Evolutionary conservation across 2,329 filamentous ascomycete genomes (phyloP).

Genomic region (Cladosporium sp.): DNA sequence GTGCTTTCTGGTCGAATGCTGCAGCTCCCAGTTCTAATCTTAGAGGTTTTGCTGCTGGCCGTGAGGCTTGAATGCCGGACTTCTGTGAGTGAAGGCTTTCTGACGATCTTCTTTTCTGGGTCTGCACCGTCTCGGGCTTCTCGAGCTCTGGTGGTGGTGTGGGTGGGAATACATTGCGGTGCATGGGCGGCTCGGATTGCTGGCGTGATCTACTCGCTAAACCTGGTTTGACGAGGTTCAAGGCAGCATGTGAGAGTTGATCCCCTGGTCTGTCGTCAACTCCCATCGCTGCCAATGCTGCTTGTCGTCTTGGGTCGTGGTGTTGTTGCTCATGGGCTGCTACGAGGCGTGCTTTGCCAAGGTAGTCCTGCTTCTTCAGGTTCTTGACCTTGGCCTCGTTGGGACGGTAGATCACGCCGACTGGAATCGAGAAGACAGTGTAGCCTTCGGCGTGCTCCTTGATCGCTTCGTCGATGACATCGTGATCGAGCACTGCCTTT

Average conservation of each 20-base stretch:
- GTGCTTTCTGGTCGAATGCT: slow-evolving; percentile 41
- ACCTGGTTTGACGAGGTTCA: slow-evolving; percentile 86
- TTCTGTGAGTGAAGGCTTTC: slow-evolving; percentile 43
- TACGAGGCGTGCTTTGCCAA: slow-evolving; percentile 91
- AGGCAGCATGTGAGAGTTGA: slow-evolving; percentile 85
- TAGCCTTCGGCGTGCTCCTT: slow-evolving; percentile 93
- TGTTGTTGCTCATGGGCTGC: slow-evolving; percentile 53
- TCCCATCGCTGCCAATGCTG: slow-evolving; percentile 43
- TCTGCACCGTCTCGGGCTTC: slow-evolving; percentile 23
- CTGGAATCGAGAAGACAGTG: slow-evolving; percentile 96
- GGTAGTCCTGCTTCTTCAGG: slow-evolving; percentile 93
- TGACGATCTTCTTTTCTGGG: slow-evolving; percentile 31
- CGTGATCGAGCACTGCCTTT: slow-evolving; percentile 93
- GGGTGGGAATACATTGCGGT: slow-evolving; percentile 86
- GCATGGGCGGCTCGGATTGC: slow-evolving; percentile 76
- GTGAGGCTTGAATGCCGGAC: slow-evolving; percentile 34
- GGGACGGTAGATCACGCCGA: slow-evolving; percentile 89
- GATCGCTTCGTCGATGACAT: slow-evolving; percentile 97
- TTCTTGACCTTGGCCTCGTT: slow-evolving; percentile 99
- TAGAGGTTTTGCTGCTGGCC: slow-evolving; percentile 42
- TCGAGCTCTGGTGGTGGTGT: slow-evolving; percentile 95
- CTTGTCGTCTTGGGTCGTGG: slow-evolving; percentile 26
- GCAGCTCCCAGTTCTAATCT: slow-evolving; percentile 46
- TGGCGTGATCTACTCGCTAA: slow-evolving; percentile 71
- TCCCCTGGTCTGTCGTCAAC: slow-evolving; percentile 78